These are phyloP conservation scores for Schizochytrium sp. DNA, from an alignment of 108 stramenopile species.

Conservation along the genomic window DNA sequence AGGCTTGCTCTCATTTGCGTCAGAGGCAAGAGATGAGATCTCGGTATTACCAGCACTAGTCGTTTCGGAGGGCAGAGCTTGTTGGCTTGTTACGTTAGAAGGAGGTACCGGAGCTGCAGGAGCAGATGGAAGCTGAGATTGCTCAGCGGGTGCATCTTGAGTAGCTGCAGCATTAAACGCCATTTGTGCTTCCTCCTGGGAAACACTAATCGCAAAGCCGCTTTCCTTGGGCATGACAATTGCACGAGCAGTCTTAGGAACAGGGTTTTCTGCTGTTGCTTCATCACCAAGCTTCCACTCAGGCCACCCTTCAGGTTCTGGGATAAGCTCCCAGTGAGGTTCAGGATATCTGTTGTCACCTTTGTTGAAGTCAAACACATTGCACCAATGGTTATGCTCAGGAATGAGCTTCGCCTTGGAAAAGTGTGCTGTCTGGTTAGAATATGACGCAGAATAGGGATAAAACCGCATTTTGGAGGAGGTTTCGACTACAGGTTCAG, in stretches of 20 bases:
- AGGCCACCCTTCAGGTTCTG: constrained; percentile 45
- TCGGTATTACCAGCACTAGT: no score
- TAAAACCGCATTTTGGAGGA: constrained; percentile 72
- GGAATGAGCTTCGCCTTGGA: constrained; percentile 73
- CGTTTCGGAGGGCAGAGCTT: no score
- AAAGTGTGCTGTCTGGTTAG: constrained; percentile 70
- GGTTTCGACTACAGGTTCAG: constrained; percentile 85
- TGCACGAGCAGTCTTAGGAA: constrained; percentile 21
- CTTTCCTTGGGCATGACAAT: constrained; percentile 15
- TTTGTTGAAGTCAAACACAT: constrained; percentile 85
- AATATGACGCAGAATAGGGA: constrained; percentile 57
- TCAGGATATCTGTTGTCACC: constrained; percentile 65
- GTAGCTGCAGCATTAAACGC: background rate
- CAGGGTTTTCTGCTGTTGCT: background rate
- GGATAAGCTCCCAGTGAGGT: constrained; percentile 64
- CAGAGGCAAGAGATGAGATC: no score
- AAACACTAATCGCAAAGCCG: constrained; percentile 57
- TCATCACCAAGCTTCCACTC: constrained; percentile 17
- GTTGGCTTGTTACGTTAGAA: background rate
- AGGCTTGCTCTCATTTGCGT: no score
- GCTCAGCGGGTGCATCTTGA: background rate
- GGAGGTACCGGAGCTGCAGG: background rate
- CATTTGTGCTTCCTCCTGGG: constrained; percentile 33
- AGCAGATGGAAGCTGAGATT: background rate
- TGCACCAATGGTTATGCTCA: constrained; percentile 78